Conservation (phyloP, 352 stramenopile genomes). For the Phytopythium litorale region DNA sequence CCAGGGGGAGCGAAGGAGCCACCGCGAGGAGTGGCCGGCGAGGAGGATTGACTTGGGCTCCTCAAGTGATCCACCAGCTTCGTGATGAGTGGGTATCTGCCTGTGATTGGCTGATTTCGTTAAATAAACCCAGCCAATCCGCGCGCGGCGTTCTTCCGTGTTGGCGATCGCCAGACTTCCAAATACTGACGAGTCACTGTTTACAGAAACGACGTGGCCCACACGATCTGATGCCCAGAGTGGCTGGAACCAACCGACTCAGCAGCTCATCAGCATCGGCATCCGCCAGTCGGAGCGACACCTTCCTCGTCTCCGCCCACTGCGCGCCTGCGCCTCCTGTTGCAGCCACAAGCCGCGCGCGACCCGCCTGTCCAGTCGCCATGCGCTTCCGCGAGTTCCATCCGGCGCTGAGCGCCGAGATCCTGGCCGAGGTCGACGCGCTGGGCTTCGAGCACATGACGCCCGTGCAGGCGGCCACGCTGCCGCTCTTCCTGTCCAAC, state of each 20-base stretch:
- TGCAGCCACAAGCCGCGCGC: neutral
- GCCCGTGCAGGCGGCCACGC: slow-evolving; percentile 88
- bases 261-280: neutral
- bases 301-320: neutral
- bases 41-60: neutral
- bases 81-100: neutral
- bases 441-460: slow-evolving; percentile 90
- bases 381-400: slow-evolving; percentile 86
- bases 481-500: slow-evolving; percentile 92
- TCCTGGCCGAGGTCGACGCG: slow-evolving; percentile 65
- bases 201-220: neutral
- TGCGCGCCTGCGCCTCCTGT: neutral
- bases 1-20: neutral
- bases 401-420: slow-evolving; percentile 67
- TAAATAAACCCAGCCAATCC: slow-evolving; percentile 4
- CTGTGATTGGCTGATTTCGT: slow-evolving; percentile 4
- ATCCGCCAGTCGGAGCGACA: too few species aligned
- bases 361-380: too few species aligned
- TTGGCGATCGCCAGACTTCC: neutral
- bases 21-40: neutral
- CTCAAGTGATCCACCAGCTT: neutral
- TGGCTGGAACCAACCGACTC: slow-evolving; percentile 2
- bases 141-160: neutral
- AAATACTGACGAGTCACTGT: neutral
- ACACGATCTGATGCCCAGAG: neutral